These are phyloP conservation scores for Sindora glabra DNA, from an alignment of 306 rosid genomes.

Conservation along the genomic window DNA sequence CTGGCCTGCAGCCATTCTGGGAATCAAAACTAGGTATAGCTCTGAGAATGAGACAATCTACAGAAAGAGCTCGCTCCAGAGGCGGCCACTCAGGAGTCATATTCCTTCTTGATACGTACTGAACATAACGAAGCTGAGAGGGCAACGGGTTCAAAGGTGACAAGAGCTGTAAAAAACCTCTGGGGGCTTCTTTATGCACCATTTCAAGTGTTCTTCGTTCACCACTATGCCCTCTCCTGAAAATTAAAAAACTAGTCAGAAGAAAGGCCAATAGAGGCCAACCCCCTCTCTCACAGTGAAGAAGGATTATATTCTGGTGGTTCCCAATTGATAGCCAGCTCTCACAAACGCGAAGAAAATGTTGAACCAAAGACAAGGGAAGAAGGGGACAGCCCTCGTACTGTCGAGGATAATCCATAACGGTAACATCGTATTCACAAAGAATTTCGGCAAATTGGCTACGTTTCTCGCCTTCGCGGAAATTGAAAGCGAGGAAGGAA, in stretches of 20 bases:
- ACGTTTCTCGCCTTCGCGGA: slow-evolving; percentile 80
- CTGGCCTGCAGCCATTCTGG: slow-evolving; percentile 79
- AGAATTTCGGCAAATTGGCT: slow-evolving; percentile 64
- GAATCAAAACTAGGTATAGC: slow-evolving; percentile 80
- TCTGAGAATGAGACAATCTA: slow-evolving; percentile 84
- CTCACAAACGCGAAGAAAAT: slow-evolving; percentile 84
- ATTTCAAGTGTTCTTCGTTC: slow-evolving; percentile 80
- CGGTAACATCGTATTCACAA: slow-evolving; percentile 69
- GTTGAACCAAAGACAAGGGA: slow-evolving; percentile 76
- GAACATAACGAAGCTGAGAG: slow-evolving; percentile 87
- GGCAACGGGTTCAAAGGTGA: slow-evolving; percentile 90
- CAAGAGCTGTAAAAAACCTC: slow-evolving; percentile 74
- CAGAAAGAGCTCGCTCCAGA: slow-evolving; percentile 79
- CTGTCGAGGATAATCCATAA: slow-evolving; percentile 89
- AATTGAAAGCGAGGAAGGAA: slow-evolving; percentile 80
- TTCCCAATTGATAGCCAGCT: slow-evolving; percentile 67
- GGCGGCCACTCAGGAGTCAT: slow-evolving; percentile 91
- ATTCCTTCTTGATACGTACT: slow-evolving; percentile 88
- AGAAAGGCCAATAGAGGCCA: slow-evolving; percentile 93
- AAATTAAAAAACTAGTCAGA: slow-evolving; percentile 64
- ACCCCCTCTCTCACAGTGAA: slow-evolving; percentile 95
- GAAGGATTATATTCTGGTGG: slow-evolving; percentile 63
- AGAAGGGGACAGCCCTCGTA: slow-evolving; percentile 93
- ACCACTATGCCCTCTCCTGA: slow-evolving; percentile 60
- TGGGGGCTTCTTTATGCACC: slow-evolving; percentile 92